Conservation (phyloP, 2,329 filamentous ascomycete species). For the Aphanoascus verrucosus region DNA sequence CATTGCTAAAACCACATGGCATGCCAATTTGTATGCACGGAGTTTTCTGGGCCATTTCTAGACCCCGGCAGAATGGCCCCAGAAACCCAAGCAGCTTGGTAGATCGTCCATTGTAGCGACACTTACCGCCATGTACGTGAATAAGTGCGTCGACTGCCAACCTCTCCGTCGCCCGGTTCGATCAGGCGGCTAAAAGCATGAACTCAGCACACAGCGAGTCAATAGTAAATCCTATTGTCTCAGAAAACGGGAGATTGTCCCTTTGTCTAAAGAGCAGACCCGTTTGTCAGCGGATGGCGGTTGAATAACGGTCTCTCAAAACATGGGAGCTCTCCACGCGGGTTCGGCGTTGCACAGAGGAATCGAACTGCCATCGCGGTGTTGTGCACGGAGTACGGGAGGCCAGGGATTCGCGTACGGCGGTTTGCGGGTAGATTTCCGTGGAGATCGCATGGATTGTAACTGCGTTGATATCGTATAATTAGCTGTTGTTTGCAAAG, state of each 20-base stretch:
- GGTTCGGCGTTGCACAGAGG: background rate
- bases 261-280: background rate
- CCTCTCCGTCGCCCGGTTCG: too few relatives aligned
- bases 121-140: too few relatives aligned
- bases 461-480: background rate
- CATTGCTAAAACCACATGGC: background rate
- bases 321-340: conserved; percentile 4
- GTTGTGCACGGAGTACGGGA: background rate
- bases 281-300: background rate
- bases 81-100: too few relatives aligned
- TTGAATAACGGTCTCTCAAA: background rate
- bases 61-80: too few relatives aligned
- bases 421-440: background rate
- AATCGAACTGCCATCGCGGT: background rate
- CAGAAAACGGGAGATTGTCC: background rate
- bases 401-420: background rate
- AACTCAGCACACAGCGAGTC: background rate
- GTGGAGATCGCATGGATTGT: background rate
- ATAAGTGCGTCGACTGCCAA: too few relatives aligned
- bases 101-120: too few relatives aligned
- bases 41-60: background rate
- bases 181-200: background rate
- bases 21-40: background rate
- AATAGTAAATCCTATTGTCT: background rate
- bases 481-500: background rate